Base-by-base conservation (phyloP, 305 asterid genomes). In the Petunia hybrid region DNA sequence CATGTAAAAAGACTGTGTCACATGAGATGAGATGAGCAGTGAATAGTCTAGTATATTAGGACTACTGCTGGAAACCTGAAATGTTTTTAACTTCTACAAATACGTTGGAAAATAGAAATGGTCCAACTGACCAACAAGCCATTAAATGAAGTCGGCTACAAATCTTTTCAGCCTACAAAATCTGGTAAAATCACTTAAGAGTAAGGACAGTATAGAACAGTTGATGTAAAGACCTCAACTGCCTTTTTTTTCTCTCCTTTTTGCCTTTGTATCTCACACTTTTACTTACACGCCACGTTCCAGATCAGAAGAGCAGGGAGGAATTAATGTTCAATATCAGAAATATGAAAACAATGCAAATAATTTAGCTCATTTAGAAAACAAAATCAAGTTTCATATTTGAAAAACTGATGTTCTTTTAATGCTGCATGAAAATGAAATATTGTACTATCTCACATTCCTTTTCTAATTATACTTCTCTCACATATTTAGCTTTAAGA, bases 151-250 rank as follows among this genome's bases (percentile, higher is more conserved):
- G 42, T 14, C n/a, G 43, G 68, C 42, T 62, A 35, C 68, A 35
- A 62, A 36, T 62, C 7, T 62, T 62, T 62, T 62, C 68, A 35
- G 68, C 68, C 68, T n/a, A 35, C 68, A 35, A 8, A 62, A 62
- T 57, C 63, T 2, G 35, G n/a, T n/a, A n/a, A n/a, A n/a, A 57
- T 36, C 68, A 62, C n/a, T 35, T 2, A 62, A 62, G 3, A 35
- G n/a, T 62, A 35, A 62, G 40, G 68, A 35, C 42, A 62, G 40
- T 36, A 35, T 35, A 10, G n/a, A 35, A 63, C 68, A 35, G 68
- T 63, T 36, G 68, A 63, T 36, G 14, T 61, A 10, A 35, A 36
- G 1, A 35, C 9, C 56, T 48, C 56, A 48, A 48, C 56, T 48
- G n/a, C n/a, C 9, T 48, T 4, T 48, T 13, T 48, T 1, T 48